Evolutionary conservation across 2,329 filamentous ascomycete genomes (phyloP).

Genomic region (Talaromyces albobiverticillius): DNA sequence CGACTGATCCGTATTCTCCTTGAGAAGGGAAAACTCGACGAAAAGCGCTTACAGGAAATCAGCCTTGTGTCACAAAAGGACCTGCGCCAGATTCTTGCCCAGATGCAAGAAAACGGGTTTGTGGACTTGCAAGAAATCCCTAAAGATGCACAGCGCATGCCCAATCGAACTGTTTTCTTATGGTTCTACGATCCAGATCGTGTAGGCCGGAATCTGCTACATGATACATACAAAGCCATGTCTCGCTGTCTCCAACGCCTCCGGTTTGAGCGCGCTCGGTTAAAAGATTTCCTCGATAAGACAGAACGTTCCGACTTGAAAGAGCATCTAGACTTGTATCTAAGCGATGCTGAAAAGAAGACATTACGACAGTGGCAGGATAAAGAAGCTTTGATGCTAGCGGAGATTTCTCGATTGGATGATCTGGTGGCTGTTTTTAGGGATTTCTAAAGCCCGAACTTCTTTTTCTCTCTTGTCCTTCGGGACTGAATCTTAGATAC

Average conservation of each 20-base stretch:
- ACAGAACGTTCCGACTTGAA: constrained; percentile 82
- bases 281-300: constrained; percentile 72
- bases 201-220: constrained; percentile 66
- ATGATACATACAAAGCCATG: constrained; percentile 88
- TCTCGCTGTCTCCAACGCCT: constrained; percentile 78
- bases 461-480: neutral
- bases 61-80: constrained; percentile 83
- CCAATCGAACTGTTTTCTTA: constrained; percentile 81
- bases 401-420: constrained; percentile 77
- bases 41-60: constrained; percentile 78
- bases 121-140: constrained; percentile 94
- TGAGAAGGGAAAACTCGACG: constrained; percentile 88
- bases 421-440: constrained; percentile 78
- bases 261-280: constrained; percentile 68
- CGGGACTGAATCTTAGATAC: neutral
- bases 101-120: constrained; percentile 81
- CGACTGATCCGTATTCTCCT: constrained; percentile 82
- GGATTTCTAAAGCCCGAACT: constrained; percentile 58
- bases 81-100: constrained; percentile 77
- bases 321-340: constrained; percentile 75
- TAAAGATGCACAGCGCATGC: constrained; percentile 76
- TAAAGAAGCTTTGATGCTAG: constrained; percentile 67
- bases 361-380: constrained; percentile 63
- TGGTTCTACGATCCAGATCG: constrained; percentile 85
- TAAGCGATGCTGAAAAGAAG: constrained; percentile 70